A percentile compares a stretch with the other conserved stretches of the same genome.
Conservation (phyloP, 2,329 filamentous ascomycete species). For the Aspergillus luchuensis region DNA sequence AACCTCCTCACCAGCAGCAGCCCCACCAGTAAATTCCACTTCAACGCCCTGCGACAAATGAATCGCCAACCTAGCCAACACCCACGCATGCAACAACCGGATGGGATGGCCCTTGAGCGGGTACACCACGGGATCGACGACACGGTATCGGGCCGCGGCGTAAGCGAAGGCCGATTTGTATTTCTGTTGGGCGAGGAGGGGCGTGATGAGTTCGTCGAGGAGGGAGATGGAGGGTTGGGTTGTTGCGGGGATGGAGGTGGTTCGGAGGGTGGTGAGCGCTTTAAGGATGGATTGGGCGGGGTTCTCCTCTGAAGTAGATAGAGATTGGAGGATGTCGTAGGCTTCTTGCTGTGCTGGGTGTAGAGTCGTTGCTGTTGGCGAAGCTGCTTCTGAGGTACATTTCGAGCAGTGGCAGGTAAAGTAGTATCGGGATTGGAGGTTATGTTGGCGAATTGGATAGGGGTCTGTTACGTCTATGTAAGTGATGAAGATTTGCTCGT, state of each 20-base stretch:
- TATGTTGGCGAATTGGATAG: slow-evolving; percentile 51
- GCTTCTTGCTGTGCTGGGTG: slow-evolving; percentile 8
- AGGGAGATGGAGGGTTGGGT: slow-evolving; percentile 59
- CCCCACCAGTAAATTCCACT: not conserved
- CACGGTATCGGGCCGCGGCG: slow-evolving; percentile 53
- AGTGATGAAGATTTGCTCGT: slow-evolving; percentile 62
- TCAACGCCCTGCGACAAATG: slow-evolving; percentile 29
- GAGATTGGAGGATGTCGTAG: not conserved
- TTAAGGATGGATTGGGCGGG: slow-evolving; percentile 39
- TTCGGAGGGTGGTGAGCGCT: slow-evolving; percentile 30
- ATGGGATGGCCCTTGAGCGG: slow-evolving; percentile 54
- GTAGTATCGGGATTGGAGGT: slow-evolving; percentile 58
- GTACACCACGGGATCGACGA: slow-evolving; percentile 56
- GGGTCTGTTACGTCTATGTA: slow-evolving; percentile 63
- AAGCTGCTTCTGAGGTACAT: slow-evolving; percentile 40
- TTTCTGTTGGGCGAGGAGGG: slow-evolving; percentile 46
- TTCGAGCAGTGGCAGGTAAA: slow-evolving; percentile 60
- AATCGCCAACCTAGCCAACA: slow-evolving; percentile 35
- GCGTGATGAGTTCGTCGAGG: slow-evolving; percentile 56
- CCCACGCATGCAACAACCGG: slow-evolving; percentile 52
- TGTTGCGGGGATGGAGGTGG: slow-evolving; percentile 50
- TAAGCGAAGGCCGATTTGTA: slow-evolving; percentile 55
- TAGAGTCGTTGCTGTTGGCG: slow-evolving; percentile 18
- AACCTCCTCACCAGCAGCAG: slow-evolving; percentile 12
- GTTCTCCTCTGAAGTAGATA: slow-evolving; percentile 25